Evolutionary conservation across 208 protist genomes (phyloP).

Genomic region (Borovskyia barvae): DNA sequence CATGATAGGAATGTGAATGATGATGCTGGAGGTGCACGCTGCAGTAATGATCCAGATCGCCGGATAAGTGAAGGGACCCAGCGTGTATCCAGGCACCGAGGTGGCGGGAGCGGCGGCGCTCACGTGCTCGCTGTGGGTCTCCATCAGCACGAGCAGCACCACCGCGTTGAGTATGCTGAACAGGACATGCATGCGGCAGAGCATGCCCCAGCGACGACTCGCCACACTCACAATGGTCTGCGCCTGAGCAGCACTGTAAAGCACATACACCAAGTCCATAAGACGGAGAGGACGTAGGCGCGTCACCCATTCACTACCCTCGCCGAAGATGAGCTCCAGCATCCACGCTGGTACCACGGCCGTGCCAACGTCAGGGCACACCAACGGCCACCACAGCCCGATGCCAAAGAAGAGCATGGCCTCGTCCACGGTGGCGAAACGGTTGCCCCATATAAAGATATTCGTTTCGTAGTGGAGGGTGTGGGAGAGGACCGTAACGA

Average conservation of each 20-base stretch:
- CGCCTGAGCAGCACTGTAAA: conserved; percentile 60
- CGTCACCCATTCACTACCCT: conserved; percentile 18
- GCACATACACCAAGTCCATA: conserved; percentile 61
- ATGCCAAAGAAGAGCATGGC: conserved; percentile 89
- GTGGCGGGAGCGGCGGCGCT: conserved; percentile 17
- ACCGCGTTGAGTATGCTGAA: conserved; percentile 47
- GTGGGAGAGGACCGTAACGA: conserved; percentile 77
- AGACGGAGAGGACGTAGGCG: conserved; percentile 25
- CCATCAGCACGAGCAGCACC: conserved; percentile 53
- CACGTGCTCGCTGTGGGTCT: conserved; percentile 44
- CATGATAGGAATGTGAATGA: conserved; percentile 82
- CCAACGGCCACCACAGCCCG: conserved; percentile 62
- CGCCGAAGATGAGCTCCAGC: conserved; percentile 15
- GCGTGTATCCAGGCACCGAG: conserved; percentile 42
- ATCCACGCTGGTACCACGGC: conserved; percentile 25
- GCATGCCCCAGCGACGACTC: conserved; percentile 48
- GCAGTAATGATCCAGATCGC: conserved; percentile 81
- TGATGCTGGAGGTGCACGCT: conserved; percentile 62
- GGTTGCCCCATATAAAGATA: conserved; percentile 87
- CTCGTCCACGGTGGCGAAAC: conserved; percentile 84
- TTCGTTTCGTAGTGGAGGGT: conserved; percentile 81
- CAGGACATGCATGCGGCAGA: conserved; percentile 64
- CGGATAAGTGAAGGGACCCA: conserved; percentile 73
- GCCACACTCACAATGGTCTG: conserved; percentile 52
- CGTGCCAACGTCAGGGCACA: conserved; percentile 45